Evolutionary conservation across 257 asterid species (phyloP), one percentile per base, ranked within the genome.

Genomic region (Vinca minor): DNA sequence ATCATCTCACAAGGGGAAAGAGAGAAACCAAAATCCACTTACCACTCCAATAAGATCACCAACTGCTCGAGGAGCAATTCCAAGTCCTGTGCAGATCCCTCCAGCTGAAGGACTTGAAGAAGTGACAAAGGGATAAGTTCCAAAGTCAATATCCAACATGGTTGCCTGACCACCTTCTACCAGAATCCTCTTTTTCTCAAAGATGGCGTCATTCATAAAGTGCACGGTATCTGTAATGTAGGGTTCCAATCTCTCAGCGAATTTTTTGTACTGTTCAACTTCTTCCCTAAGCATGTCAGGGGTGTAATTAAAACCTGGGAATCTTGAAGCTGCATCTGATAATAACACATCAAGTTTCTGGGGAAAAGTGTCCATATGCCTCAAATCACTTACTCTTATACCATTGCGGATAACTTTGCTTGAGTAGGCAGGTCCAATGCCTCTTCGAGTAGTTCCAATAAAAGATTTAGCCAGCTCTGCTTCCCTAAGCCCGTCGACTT

Each of bases 111-210:
- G 99, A 65, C 95, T 93, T 1, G 99, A 93, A 23, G 97, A 89
- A 35, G 99, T 89, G 18, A 93, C 97, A 47, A 87, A 93, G 31
- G 99, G 97, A 64, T 93, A 93, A 29, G 99, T 93, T 38, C 99
- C 99, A 73, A 93, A 89, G 73, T 89, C 99, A 18, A 93, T 73
- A 74, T 93, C 97, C 14, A 93, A 77, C 99, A 93, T 89, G 41
- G 99, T 93, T 48, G 96, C 99, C 76, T 93, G 99, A 75, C 99
- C 96, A 47, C 99, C 99, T 84, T 93, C 97, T 8, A 93, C 97
- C 83, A 93, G 73, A 71, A 93, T 73, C 82, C 77, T 93, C 70
- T 79, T 73, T 38, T 85, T 77, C 77, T 72, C 84, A 62, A 81
- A 66, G 58, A 93, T 76, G 39, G 97, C 84, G 65, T 89, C 91